A percentile compares a stretch with the other conserved stretches of the same genome.
These are phyloP conservation scores for Trichophaea hybrida DNA, from an alignment of 2,329 filamentous ascomycete genomes.

Conservation along the genomic window DNA sequence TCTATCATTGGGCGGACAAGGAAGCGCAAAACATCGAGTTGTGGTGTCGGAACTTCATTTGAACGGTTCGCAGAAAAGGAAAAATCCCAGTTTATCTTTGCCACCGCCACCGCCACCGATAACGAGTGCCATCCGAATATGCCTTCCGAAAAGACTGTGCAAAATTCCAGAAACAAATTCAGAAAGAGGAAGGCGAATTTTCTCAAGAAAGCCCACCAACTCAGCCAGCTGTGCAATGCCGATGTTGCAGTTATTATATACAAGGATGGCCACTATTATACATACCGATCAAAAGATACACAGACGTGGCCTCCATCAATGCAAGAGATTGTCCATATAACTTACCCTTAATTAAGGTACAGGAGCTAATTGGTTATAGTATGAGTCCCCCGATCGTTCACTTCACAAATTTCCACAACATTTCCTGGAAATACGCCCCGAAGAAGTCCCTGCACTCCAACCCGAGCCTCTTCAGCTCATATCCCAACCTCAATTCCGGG, in stretches of 20 bases:
- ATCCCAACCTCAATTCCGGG: too few relatives aligned
- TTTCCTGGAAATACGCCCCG: too few relatives aligned
- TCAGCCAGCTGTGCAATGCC: neutral
- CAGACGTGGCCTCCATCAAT: conserved; percentile 3
- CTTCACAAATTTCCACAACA: too few relatives aligned
- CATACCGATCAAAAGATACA: neutral
- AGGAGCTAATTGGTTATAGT: too few relatives aligned
- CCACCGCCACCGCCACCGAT: neutral
- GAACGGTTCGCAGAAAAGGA: neutral
- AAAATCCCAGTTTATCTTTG: neutral
- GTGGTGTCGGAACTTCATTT: neutral
- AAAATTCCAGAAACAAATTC: neutral
- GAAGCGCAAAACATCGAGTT: neutral
- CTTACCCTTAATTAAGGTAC: too few relatives aligned
- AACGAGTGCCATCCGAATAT: neutral
- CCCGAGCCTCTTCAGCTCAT: too few relatives aligned
- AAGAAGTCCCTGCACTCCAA: too few relatives aligned
- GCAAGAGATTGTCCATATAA: conserved; percentile 4
- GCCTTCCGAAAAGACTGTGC: neutral
- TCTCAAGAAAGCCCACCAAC: conserved; percentile 1
- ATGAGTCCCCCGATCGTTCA: too few relatives aligned
- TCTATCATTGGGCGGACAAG: neutral
- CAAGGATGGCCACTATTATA: neutral
- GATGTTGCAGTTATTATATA: conserved; percentile 2
- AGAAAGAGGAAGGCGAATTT: neutral